Base-by-base conservation (phyloP, 2,329 filamentous ascomycete genomes). In the Keithomyces neogunnii region DNA sequence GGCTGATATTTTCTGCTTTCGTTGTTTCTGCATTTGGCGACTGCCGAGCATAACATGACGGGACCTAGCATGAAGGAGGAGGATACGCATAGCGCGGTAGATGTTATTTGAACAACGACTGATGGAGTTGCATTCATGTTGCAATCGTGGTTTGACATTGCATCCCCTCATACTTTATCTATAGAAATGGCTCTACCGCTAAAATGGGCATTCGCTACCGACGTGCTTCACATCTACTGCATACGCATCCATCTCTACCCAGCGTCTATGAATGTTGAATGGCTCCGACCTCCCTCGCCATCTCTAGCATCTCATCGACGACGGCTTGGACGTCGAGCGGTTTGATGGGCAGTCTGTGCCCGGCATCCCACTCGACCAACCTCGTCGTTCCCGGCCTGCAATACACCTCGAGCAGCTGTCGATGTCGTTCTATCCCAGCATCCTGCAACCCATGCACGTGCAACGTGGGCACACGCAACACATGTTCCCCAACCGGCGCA, bases 281-380 rank as follows among this genome's bases (percentile, higher is more conserved):
- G 9, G 50, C 50, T 11, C 53, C 54, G 0, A 54, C 51, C 40
- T 48, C 32, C 44, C 43, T 48, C 3, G 62, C 63, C 35, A 69
- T 45, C 19, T 59, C 57, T 31, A 64, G 33, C 2, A 69, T 66
- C 11, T 57, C 48, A 1, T 45, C 49, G 19, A 57, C 53, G 3
- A 70, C 57, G 19, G 54, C 53, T n/a, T 78, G 72, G 3, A 90
- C 84, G 65, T 90, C 86, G 32, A 66, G 69, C 28, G 69, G 72
- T 71, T 86, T 87, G 53, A 91, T 75, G 2, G 86, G 85, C 47
- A 92, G 72, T 5, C 87, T 70, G 63, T 92, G 88, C 1, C 74
- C 76, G 0, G 85, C 87, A 52, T 88, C 77, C 88, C 87, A 91
- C 64, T 89, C 84, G 1, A 91, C 64, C 45, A 89, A 55, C 39